Evolutionary conservation across 1,284 basidiomycete genomes (phyloP), one percentile per base, ranked within the genome.

Genomic region (Rhodotorula glutinis): DNA sequence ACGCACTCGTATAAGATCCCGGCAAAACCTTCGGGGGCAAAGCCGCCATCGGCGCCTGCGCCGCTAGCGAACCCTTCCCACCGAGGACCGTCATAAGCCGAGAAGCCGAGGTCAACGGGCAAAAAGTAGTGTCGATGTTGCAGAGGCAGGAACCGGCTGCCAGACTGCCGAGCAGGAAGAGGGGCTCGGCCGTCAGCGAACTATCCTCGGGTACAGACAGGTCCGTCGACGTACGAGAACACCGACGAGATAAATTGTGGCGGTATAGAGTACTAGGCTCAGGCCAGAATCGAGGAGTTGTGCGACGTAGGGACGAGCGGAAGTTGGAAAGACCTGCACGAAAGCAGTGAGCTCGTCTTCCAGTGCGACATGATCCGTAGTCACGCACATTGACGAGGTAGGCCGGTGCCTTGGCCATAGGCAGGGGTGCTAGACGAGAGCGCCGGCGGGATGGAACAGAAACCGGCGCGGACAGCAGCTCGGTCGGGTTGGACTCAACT

Each of bases 201-300:
- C 38, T 14, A 1, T 25, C 16, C n/a, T 23, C 1, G 9, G 10
- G 25, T 27, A 1, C 9, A 23, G 16, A 19, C 3, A 30, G 14
- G n/a, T 19, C 43, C 3, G 14, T 3, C 13, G 14, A 56, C 67
- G 40, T 29, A 69, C 67, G 33, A 75, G 52, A 33, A 75, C 25
- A 40, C 74, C 74, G 19, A 70, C 23, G 33, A 74, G 65, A 53
- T 63, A 74, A 25, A 75, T 51, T 2, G 67, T 47, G 8, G 64
- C 44, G 7, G 67, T 60, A 65, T 73, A 75, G 23, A 70, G 60
- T 40, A 69, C 49, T 49, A 75, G 64, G 33, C 59, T 65, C 25
- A 69, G 25, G 11, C 71, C 53, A 13, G 71, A 70, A 21, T 73
- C 64, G 56, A 75, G 58, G 16, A 71, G 17, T 13, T 69, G 68